Percentiles rank a stretch among this genome's conserved stretches.
These are phyloP conservation scores for Zizania latifolia DNA, from an alignment of 176 grass and related monocot genomes.

Conservation along the genomic window DNA sequence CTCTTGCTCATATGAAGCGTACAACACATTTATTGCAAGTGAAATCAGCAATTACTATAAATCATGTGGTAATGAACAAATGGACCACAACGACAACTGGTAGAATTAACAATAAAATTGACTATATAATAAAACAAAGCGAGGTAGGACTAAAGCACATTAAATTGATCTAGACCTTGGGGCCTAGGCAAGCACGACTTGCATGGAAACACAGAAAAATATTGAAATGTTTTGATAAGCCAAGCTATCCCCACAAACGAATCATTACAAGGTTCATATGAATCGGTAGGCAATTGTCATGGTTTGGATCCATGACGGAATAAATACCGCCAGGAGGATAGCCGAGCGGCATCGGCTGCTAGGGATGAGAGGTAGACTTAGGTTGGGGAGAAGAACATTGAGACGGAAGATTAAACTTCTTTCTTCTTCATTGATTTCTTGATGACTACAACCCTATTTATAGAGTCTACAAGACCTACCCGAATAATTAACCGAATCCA, in stretches of 20 bases:
- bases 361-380: too few relatives aligned
- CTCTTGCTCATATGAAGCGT: not conserved
- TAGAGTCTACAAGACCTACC: too few relatives aligned
- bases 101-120: not conserved
- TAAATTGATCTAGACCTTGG: slow-evolving; percentile 7
- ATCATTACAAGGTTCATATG: not conserved
- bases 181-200: not conserved
- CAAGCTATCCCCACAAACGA: not conserved
- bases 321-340: too few relatives aligned
- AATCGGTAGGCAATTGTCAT: not conserved
- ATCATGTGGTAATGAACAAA: not conserved
- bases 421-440: too few relatives aligned
- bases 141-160: not conserved
- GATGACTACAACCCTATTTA: too few relatives aligned
- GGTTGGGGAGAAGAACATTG: too few relatives aligned
- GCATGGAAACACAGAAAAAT: not conserved
- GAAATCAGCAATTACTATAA: not conserved
- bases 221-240: not conserved
- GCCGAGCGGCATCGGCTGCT: too few relatives aligned
- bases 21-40: not conserved
- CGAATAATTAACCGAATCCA: too few relatives aligned
- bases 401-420: too few relatives aligned
- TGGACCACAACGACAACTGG: not conserved
- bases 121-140: not conserved
- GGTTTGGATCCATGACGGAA: too few relatives aligned